Percentiles rank a stretch among this genome's conserved stretches.
phyloP scores from a whole-genome alignment of 179 eudicot genomes.

The Spinacia oleracea region DNA sequence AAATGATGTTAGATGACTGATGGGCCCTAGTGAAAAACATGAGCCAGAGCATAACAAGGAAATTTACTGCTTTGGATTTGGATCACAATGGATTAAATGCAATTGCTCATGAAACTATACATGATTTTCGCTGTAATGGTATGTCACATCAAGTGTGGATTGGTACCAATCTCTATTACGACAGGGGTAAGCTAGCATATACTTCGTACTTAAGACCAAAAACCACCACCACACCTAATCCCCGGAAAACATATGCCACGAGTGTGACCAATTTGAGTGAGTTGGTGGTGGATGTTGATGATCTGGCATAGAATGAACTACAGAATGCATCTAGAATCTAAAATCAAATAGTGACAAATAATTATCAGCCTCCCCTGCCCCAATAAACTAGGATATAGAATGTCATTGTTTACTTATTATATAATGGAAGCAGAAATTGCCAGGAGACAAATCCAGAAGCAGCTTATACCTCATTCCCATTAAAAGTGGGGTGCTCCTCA shows the following conservation, averaged over 20 bases:
- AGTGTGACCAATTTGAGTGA: too few species aligned
- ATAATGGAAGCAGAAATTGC: background rate
- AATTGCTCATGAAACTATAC: background rate
- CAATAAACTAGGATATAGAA: background rate
- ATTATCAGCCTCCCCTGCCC: background rate
- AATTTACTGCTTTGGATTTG: too few species aligned
- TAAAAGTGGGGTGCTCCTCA: constrained; percentile 24
- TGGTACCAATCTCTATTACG: too few species aligned
- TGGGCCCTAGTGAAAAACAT: too few species aligned
- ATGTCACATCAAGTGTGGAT: too few species aligned
- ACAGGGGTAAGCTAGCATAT: too few species aligned
- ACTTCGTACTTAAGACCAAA: too few species aligned
- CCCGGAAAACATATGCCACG: too few species aligned
- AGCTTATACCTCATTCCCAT: constrained; percentile 49
- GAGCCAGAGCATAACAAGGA: too few species aligned
- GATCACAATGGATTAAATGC: background rate
- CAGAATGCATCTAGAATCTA: background rate
- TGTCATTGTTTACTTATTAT: background rate
- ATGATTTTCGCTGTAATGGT: too few species aligned
- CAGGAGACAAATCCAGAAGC: constrained; percentile 13
- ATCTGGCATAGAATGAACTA: background rate
- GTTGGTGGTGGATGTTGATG: background rate
- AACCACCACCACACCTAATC: too few species aligned
- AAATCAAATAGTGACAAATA: background rate
- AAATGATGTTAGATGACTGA: too few species aligned